Evolutionary conservation across 352 stramenopile genomes (phyloP).

Genomic region (Phytophthora foliorum): DNA sequence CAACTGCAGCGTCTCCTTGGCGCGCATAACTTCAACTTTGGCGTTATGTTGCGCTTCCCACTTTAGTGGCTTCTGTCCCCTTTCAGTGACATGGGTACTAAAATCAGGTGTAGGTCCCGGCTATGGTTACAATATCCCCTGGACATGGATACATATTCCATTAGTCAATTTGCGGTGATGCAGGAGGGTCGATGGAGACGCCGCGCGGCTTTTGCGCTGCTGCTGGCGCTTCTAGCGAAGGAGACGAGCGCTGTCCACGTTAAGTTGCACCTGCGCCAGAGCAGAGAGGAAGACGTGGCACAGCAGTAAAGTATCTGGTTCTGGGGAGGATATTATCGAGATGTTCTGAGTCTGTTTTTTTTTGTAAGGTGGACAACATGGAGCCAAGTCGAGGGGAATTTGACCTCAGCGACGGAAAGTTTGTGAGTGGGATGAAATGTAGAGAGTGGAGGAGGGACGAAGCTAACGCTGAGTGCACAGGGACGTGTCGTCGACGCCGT

Average conservation of each 20-base stretch:
- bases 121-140: not conserved
- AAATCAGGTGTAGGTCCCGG: not conserved
- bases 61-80: too few relatives aligned
- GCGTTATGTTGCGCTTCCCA: not conserved
- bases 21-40: constrained; percentile 28
- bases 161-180: constrained; percentile 22
- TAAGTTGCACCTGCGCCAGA: constrained; percentile 15
- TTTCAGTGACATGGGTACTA: constrained; percentile 2
- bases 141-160: constrained; percentile 9
- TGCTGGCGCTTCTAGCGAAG: not conserved
- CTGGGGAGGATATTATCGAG: not conserved
- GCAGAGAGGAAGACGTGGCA: not conserved
- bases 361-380: constrained; percentile 19
- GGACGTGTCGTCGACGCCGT: constrained; percentile 34
- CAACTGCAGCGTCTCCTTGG: constrained; percentile 74
- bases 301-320: not conserved
- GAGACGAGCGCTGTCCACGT: constrained; percentile 6
- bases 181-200: not conserved
- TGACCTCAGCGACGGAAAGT: constrained; percentile 22
- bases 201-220: not conserved
- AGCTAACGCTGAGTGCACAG: constrained; percentile 7
- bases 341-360: not conserved
- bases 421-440: constrained; percentile 22
- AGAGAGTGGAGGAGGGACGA: not conserved
- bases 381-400: constrained; percentile 31